phyloP scores from a whole-genome alignment of 2,329 filamentous ascomycete species.

The Gnomoniopsis smithogilvyi region DNA sequence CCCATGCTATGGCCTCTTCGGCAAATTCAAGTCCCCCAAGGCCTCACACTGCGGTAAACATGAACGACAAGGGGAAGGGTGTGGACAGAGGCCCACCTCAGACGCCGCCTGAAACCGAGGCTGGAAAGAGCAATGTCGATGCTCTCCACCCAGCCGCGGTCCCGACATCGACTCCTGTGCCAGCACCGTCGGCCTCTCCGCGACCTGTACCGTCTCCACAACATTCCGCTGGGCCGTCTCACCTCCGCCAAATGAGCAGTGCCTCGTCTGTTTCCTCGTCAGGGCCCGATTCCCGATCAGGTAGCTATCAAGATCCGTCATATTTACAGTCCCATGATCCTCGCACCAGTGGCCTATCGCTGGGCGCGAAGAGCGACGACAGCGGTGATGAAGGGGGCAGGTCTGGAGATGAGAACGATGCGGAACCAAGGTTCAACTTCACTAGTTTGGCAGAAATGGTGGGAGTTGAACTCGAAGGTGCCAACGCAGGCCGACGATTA shows the following conservation, averaged over 20 bases:
- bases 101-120: constrained; percentile 22
- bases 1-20: constrained; percentile 37
- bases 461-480: constrained; percentile 56
- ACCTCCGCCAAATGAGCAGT: constrained; percentile 80
- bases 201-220: constrained; percentile 45
- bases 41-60: constrained; percentile 22
- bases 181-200: constrained; percentile 32
- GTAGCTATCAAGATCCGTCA: constrained; percentile 43
- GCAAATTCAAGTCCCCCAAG: constrained; percentile 29
- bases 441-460: constrained; percentile 83
- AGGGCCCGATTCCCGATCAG: constrained; percentile 61
- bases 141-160: constrained; percentile 21
- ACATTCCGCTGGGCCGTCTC: constrained; percentile 61
- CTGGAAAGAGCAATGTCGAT: constrained; percentile 17
- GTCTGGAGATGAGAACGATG: constrained; percentile 40
- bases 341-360: constrained; percentile 51
- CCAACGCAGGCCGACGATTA: constrained; percentile 34
- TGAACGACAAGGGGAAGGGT: constrained; percentile 61
- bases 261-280: constrained; percentile 83
- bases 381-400: constrained; percentile 29
- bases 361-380: constrained; percentile 42
- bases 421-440: constrained; percentile 89
- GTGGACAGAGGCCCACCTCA: constrained; percentile 52
- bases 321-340: constrained; percentile 38
- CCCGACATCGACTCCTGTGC: constrained; percentile 17